Base-by-base conservation (phyloP, 2,329 filamentous ascomycete species). In the Trichophyton rubrum region DNA sequence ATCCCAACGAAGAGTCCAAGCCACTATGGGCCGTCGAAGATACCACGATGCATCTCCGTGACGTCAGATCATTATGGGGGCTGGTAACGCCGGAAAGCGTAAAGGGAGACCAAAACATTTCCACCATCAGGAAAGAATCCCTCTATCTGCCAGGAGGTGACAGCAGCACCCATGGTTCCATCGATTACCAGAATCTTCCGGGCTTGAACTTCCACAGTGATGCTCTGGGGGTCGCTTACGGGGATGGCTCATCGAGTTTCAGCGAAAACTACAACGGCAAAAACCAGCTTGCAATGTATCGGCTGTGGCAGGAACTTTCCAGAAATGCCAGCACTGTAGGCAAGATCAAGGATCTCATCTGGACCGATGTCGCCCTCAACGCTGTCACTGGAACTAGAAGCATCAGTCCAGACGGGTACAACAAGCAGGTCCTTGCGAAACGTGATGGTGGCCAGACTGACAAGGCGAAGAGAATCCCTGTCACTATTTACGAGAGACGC, bases 291-390 rank as follows among this genome's bases (percentile, higher is more conserved):
- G 33, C 33, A 3, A 63, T 62, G 1, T 77, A 70, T 58, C 62
- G 61, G 3, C 67, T 70, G 51, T 79, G 77, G 77, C 72, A 75
- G 61, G 62, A 71, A 1, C 66, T 75, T 0, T 71, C 72, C 0
- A 30, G 47, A 0, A 67, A 64, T 0, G 60, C 70, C 0, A 59
- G 59, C 0, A 66, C 63, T 0, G 69, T 72, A 0, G 68, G 68
- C 0, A 65, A 67, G 13, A 77, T 79, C 7, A 65, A 77, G 8
- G 74, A 78, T 62, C 66, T 78, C 0, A 69, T 79, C 6, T 79
- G 74, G 72, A 78, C 77, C 0, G 76, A 80, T 60, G 58, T 76
- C 5, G 70, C 72, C 0, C 72, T 77, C 0, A 76, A 74, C n/a
- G 67, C 73, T 0, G 72, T 78, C 0, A 69, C 77, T 0, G 76